phyloP scores from a whole-genome alignment of 768 basidiomycete genomes.

The Suillus fuscotomentosus region DNA sequence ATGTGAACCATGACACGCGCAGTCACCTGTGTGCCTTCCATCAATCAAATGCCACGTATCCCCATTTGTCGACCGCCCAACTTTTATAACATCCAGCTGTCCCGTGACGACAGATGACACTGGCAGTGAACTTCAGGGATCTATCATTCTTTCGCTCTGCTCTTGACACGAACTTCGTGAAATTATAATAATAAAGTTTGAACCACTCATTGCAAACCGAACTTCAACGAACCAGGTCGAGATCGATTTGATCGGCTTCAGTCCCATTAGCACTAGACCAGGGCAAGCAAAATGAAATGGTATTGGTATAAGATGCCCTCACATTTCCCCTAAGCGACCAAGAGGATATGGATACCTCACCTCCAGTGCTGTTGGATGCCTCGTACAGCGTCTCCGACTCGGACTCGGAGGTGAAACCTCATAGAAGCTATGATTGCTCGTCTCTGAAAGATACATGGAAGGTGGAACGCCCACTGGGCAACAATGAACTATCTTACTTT shows the following conservation, averaged over 20 bases:
- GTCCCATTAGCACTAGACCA: background rate
- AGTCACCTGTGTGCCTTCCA: background rate
- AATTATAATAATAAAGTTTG: too few relatives aligned
- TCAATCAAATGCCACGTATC: too few relatives aligned
- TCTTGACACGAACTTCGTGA: too few relatives aligned
- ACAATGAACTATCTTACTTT: conserved; percentile 79
- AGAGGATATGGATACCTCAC: background rate
- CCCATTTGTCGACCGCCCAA: too few relatives aligned
- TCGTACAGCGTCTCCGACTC: background rate
- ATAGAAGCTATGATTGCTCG: background rate
- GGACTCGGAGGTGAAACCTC: background rate
- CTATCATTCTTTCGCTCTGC: too few relatives aligned
- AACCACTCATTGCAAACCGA: background rate
- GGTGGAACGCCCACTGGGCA: conserved; percentile 58
- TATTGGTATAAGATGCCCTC: background rate
- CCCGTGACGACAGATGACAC: too few relatives aligned
- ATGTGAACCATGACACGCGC: background rate
- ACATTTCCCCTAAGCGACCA: too few relatives aligned
- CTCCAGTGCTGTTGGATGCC: background rate
- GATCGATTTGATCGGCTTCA: background rate
- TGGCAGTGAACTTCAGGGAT: too few relatives aligned
- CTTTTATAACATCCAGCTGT: too few relatives aligned
- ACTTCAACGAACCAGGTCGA: background rate
- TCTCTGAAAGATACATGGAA: conserved; percentile 1
- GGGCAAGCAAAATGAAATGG: background rate